Conservation (phyloP, 495 filamentous ascomycete genomes). For the Tuber melanosporum region DNA sequence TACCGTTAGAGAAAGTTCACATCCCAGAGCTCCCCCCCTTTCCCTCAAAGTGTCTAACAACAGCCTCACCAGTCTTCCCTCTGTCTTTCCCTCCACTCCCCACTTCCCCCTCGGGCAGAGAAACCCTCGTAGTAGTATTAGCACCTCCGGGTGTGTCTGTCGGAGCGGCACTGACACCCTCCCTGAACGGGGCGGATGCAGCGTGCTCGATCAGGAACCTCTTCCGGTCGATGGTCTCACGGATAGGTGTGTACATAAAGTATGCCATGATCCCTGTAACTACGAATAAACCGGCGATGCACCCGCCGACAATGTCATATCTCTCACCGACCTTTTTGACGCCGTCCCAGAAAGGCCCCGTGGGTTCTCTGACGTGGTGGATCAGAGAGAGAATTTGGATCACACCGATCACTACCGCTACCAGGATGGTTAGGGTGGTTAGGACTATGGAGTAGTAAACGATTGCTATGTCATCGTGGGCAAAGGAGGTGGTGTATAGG, state of each 20-base stretch:
- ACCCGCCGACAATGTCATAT: constrained; percentile 80
- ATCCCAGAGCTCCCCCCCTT: not conserved
- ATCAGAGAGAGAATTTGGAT: constrained; percentile 77
- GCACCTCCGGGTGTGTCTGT: not conserved
- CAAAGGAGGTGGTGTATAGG: constrained; percentile 72
- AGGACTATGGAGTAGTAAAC: constrained; percentile 91
- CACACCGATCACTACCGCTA: constrained; percentile 75
- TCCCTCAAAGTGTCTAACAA: not conserved
- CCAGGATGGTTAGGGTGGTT: constrained; percentile 77
- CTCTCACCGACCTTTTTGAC: constrained; percentile 67
- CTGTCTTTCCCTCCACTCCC: not conserved
- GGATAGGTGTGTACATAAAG: constrained; percentile 69
- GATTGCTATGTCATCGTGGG: constrained; percentile 74
- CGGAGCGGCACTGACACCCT: not conserved
- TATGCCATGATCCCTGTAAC: constrained; percentile 67
- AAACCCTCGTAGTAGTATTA: not conserved
- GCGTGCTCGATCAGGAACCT: constrained; percentile 12
- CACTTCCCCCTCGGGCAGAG: not conserved
- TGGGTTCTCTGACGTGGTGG: constrained; percentile 63
- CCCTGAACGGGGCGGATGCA: not conserved
- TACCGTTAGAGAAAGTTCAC: not conserved
- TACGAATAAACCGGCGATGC: constrained; percentile 76
- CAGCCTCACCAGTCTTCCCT: not conserved
- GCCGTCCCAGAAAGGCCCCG: constrained; percentile 79
- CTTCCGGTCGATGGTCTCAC: constrained; percentile 52